Evolutionary conservation across 352 stramenopile genomes (phyloP).

Genomic region (Globisporangium alternatum): DNA sequence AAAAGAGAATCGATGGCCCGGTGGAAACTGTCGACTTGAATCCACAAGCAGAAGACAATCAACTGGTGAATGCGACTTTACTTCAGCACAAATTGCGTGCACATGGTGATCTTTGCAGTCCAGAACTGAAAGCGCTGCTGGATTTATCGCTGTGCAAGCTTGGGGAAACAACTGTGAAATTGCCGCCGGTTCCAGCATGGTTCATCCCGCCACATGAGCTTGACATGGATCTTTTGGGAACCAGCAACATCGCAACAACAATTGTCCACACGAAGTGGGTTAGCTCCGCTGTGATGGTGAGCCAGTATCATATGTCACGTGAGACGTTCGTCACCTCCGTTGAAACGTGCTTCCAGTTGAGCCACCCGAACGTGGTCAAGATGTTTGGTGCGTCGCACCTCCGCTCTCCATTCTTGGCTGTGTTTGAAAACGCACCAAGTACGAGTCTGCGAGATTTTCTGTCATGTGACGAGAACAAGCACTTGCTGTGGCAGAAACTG

Average conservation of each 20-base stretch:
- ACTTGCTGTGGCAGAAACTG: neutral
- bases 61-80: neutral
- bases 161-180: too few relatives aligned
- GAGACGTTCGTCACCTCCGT: neutral
- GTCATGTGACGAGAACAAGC: neutral
- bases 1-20: neutral
- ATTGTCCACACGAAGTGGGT: neutral
- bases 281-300: neutral
- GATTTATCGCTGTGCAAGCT: neutral
- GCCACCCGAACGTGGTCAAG: slow-evolving; percentile 7
- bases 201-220: neutral
- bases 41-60: neutral
- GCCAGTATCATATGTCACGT: neutral
- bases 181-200: neutral
- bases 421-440: neutral
- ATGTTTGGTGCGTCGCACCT: slow-evolving; percentile 2
- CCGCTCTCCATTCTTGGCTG: neutral
- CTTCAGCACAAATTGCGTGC: neutral
- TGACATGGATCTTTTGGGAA: neutral
- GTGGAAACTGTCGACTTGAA: neutral
- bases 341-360: neutral
- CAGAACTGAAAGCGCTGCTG: neutral
- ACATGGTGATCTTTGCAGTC: neutral
- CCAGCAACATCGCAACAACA: neutral
- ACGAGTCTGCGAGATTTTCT: neutral